A percentile compares a stretch with the other conserved stretches of the same genome.
phyloP scores from a whole-genome alignment of 139 green algal genomes.

The Tetradesmus lagerheimii region DNA sequence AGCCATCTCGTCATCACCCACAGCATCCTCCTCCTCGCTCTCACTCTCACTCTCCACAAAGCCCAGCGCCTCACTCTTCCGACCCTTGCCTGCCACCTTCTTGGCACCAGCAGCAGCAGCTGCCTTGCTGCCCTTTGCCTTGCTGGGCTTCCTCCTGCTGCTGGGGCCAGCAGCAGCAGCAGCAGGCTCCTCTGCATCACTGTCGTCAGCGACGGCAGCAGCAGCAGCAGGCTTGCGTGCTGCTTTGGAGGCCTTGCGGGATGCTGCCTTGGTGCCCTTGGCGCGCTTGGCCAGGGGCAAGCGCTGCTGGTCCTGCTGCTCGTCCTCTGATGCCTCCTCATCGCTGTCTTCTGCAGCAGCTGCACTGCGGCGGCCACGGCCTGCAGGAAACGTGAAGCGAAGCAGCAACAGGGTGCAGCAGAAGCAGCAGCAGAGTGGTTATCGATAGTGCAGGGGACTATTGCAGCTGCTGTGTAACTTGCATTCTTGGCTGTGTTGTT shows the following conservation, averaged over 20 bases:
- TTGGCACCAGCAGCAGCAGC: constrained; percentile 25
- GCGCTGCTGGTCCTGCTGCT: not conserved
- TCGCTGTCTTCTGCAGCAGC: not conserved
- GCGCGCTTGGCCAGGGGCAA: not conserved
- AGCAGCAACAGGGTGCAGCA: not conserved
- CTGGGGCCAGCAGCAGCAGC: not conserved
- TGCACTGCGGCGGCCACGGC: not conserved
- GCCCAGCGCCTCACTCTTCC: not conserved
- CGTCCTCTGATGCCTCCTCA: not conserved
- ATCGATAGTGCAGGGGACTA: too few relatives aligned
- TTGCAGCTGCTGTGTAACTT: too few relatives aligned
- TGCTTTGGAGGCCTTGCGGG: not conserved
- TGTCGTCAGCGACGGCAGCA: not conserved
- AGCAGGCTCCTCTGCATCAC: not conserved
- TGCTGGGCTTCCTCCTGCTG: constrained; percentile 13
- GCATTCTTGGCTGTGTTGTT: too few relatives aligned
- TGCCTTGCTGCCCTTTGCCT: not conserved
- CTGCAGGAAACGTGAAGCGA: not conserved
- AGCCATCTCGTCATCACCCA: not conserved
- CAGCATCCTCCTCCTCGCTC: not conserved
- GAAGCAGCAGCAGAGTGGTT: not conserved
- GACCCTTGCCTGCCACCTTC: not conserved
- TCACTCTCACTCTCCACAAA: not conserved
- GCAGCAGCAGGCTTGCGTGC: not conserved
- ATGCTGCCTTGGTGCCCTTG: not conserved